Conservation (phyloP, 208 protist genomes). For the Blastocrithidia nonstop region DNA sequence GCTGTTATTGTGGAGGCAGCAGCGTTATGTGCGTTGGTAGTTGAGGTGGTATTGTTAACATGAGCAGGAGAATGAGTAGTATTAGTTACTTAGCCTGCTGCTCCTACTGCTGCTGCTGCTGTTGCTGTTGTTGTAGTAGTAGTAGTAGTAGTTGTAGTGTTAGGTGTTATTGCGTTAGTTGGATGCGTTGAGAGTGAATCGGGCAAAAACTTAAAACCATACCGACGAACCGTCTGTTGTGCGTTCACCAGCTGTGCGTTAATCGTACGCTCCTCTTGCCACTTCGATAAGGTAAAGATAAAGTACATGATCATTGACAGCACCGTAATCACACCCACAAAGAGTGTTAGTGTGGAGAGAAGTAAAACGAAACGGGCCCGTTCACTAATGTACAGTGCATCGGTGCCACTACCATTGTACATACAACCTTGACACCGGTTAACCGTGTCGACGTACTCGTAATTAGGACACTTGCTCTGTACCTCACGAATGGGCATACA, state of each 20-base stretch:
- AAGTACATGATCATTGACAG: constrained; percentile 4
- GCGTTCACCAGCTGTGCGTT: constrained; percentile 5
- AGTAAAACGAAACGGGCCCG: neutral
- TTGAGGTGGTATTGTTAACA: too few species aligned
- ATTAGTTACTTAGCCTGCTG: neutral
- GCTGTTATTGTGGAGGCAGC: too few species aligned
- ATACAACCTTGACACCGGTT: constrained; percentile 14
- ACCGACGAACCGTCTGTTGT: constrained; percentile 20
- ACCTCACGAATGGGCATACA: constrained; percentile 11
- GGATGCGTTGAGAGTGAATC: too few species aligned
- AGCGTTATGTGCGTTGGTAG: too few species aligned
- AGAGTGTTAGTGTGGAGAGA: constrained; percentile 7
- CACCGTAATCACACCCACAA: constrained; percentile 10
- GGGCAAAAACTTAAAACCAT: constrained; percentile 19
- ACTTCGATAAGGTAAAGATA: neutral
- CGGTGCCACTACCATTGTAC: constrained; percentile 11
- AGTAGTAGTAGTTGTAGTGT: neutral
- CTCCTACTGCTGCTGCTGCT: neutral
- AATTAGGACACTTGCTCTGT: constrained; percentile 11
- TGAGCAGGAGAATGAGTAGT: too few species aligned
- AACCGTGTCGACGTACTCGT: constrained; percentile 5
- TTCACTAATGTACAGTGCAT: constrained; percentile 5
- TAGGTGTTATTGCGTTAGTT: neutral
- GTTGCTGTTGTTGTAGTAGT: neutral
- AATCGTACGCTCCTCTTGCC: constrained; percentile 5